Evolutionary conservation across 2,329 filamentous ascomycete species (phyloP).

Genomic region (Aspergillus ochraceoroseus): DNA sequence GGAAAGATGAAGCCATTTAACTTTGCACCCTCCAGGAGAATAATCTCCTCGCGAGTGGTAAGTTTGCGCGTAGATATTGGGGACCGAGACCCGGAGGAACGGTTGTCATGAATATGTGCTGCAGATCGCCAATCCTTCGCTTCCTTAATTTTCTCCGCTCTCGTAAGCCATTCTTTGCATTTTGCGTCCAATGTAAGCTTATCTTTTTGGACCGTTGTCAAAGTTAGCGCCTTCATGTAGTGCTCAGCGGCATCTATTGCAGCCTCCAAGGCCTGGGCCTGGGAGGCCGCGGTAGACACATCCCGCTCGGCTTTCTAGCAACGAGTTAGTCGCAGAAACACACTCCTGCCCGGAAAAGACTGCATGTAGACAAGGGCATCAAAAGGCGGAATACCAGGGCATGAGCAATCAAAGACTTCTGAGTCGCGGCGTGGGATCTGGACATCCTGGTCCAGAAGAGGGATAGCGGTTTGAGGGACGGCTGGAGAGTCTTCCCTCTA

Average conservation of each 20-base stretch:
- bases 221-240: slow-evolving; percentile 69
- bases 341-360: no score
- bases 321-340: slow-evolving; percentile 22
- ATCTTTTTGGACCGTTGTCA: slow-evolving; percentile 58
- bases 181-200: slow-evolving; percentile 62
- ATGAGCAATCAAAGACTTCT: slow-evolving; percentile 28
- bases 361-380: not conserved
- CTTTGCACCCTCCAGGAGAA: slow-evolving; percentile 70
- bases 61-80: slow-evolving; percentile 56
- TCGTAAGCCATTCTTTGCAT: slow-evolving; percentile 63
- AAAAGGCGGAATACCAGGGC: slow-evolving; percentile 29
- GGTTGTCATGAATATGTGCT: slow-evolving; percentile 18
- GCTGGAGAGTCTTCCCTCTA: slow-evolving; percentile 12
- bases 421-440: slow-evolving; percentile 24
- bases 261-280: slow-evolving; percentile 64
- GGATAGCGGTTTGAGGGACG: slow-evolving; percentile 10
- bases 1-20: slow-evolving; percentile 80
- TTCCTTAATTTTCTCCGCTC: slow-evolving; percentile 70
- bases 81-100: slow-evolving; percentile 39
- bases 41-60: slow-evolving; percentile 66
- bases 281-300: slow-evolving; percentile 49
- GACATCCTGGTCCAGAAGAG: slow-evolving; percentile 27
- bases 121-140: slow-evolving; percentile 31
- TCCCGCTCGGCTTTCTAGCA: slow-evolving; percentile 52
- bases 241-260: slow-evolving; percentile 73